Base-by-base conservation (phyloP, 2,329 filamentous ascomycete genomes). In the Verticillium nonalfalfae region DNA sequence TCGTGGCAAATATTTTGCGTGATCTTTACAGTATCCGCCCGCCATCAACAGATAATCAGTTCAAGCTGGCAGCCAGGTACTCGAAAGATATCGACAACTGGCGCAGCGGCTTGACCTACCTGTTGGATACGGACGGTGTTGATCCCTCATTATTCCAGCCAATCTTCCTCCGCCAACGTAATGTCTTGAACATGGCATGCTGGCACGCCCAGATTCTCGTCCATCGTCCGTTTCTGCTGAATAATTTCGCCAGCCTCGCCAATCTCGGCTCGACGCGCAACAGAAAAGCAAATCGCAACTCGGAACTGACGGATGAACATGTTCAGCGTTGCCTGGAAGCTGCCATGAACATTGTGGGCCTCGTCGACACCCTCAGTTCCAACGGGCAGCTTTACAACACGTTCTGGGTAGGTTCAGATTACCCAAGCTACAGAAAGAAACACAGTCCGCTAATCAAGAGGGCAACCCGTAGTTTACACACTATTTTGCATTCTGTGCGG, bases 401-500 rank as follows among this genome's bases (percentile, higher is more conserved):
- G 0, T 78, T 78, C 60, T 79, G 76, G 73, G 75, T 76, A 63
- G 63, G 72, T 64, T 0, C 2, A 1, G 18, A 50, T 2, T n/a
- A 34, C 21, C 21, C 21, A 1, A 11, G 60, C 62, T 15, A 4
- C 26, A 31, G 5, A 31, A 31, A 31, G 26, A 31, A 31, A 4
- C 64, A 11, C 7, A 15, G 18, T 31, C 9, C 18, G 10, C 56
- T 26, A 14, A 26, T 14, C 10, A 15, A 21, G 33, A 31, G 26
- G 26, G 4, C 58, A 4, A 11, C 26, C n/a, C 31, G 5, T 11
- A 74, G 71, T 73, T 74, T 38, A 72, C 69, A 2, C 75, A 76
- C 26, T 80, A 80, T 59, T 77, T 75, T 57, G 76, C 74, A 0
- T 81, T 80, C 52, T 78, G 71, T 18, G 78, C 78, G 0, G 74